Evolutionary conservation across 495 filamentous ascomycete species (phyloP).

Genomic region (Penicillium coprophilum): DNA sequence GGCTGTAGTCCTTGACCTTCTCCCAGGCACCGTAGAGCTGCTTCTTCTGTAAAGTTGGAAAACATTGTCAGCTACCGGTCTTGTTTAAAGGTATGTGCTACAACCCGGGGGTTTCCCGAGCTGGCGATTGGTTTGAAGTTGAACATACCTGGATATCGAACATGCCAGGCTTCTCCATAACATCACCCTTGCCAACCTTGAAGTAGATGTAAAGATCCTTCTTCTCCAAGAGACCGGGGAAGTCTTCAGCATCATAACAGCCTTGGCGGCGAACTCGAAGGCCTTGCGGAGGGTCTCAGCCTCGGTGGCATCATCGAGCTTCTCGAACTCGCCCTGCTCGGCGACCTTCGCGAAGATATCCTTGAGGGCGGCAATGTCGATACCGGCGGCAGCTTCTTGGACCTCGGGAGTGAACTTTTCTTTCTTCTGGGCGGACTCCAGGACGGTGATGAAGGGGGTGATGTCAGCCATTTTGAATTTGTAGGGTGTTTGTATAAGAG

Average conservation of each 20-base stretch:
- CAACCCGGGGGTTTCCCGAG: background rate
- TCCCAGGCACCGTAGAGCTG: conserved; percentile 77
- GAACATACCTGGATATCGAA: conserved; percentile 54
- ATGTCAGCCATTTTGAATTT: conserved; percentile 35
- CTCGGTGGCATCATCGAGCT: conserved; percentile 21
- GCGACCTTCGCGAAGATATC: conserved; percentile 22
- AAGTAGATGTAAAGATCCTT: conserved; percentile 58
- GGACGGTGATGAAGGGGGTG: conserved; percentile 32
- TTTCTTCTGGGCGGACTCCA: conserved; percentile 33
- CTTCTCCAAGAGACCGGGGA: conserved; percentile 52
- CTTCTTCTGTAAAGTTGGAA: conserved; percentile 57
- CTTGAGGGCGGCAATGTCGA: conserved; percentile 34
- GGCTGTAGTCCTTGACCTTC: conserved; percentile 55
- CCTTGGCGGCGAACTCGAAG: conserved; percentile 47
- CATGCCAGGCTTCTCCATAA: conserved; percentile 44
- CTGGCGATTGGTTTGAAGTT: background rate
- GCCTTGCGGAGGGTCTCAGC: conserved; percentile 22
- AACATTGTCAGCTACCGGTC: background rate
- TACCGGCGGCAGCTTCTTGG: conserved; percentile 28
- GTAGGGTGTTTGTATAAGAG: background rate
- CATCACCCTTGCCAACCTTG: conserved; percentile 55
- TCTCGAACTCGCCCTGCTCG: conserved; percentile 22
- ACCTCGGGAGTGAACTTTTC: conserved; percentile 36
- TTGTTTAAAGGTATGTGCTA: background rate
- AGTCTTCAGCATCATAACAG: conserved; percentile 58